Conservation (phyloP, 2,329 filamentous ascomycete species). For the Alternaria dauci region DNA sequence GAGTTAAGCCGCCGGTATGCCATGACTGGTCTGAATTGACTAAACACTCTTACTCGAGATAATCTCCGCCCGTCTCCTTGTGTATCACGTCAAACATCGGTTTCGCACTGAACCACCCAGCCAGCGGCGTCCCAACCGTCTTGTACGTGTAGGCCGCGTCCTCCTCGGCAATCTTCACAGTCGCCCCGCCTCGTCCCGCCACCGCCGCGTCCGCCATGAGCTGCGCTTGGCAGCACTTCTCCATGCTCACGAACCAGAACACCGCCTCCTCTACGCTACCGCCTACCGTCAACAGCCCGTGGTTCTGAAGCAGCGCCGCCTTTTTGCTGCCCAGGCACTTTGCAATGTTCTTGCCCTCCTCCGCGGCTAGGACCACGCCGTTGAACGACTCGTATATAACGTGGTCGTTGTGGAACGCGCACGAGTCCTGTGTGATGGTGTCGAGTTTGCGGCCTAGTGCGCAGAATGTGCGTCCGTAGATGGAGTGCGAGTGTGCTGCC, state of each 20-base stretch:
- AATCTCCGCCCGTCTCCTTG: constrained; percentile 66
- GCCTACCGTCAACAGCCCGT: constrained; percentile 62
- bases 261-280: constrained; percentile 60
- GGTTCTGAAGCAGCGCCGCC: constrained; percentile 63
- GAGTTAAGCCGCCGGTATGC: not conserved
- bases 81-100: constrained; percentile 75
- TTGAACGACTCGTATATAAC: constrained; percentile 63
- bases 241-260: constrained; percentile 63
- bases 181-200: constrained; percentile 68
- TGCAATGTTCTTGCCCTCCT: constrained; percentile 64
- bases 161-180: constrained; percentile 71
- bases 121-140: constrained; percentile 66
- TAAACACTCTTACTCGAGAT: constrained; percentile 54
- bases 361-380: constrained; percentile 61
- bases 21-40: not conserved
- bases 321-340: constrained; percentile 59
- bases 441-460: constrained; percentile 67
- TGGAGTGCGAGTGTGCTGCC: constrained; percentile 66
- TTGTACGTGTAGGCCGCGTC: constrained; percentile 74
- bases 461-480: constrained; percentile 69
- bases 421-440: constrained; percentile 67
- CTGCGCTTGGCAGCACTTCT: constrained; percentile 64
- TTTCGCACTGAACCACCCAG: constrained; percentile 74
- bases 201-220: constrained; percentile 64
- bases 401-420: constrained; percentile 63